phyloP scores from a whole-genome alignment of 495 filamentous ascomycete species.

The Extremus antarcticus region DNA sequence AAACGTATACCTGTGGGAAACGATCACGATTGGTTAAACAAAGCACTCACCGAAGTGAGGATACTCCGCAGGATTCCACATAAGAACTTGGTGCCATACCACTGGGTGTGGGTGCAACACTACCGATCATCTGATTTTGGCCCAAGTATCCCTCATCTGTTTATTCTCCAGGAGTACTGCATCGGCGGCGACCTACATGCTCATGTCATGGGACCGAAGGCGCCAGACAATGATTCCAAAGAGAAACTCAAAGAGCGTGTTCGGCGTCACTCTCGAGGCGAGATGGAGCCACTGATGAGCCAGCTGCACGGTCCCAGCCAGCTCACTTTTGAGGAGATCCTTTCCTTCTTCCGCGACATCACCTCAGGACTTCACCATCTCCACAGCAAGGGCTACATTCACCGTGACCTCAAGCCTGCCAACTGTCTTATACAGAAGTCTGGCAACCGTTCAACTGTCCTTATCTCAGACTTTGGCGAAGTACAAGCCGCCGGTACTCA shows the following conservation, averaged over 20 bases:
- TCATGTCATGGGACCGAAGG: constrained; percentile 62
- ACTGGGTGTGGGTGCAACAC: constrained; percentile 94
- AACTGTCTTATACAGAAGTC: constrained; percentile 85
- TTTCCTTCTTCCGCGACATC: constrained; percentile 93
- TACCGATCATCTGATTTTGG: constrained; percentile 70
- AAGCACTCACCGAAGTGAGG: constrained; percentile 85
- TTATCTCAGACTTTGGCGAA: constrained; percentile 97
- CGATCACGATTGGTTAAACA: constrained; percentile 91
- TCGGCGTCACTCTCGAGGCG: constrained; percentile 61
- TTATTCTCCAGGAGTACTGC: constrained; percentile 96
- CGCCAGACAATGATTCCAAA: constrained; percentile 47
- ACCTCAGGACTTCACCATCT: constrained; percentile 83
- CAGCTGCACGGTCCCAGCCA: constrained; percentile 46
- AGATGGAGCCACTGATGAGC: constrained; percentile 40
- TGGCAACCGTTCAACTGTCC: constrained; percentile 51
- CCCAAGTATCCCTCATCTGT: constrained; percentile 86
- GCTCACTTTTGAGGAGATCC: constrained; percentile 82
- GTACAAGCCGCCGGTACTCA: constrained; percentile 71
- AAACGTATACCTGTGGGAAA: constrained; percentile 92
- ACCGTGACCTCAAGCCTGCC: constrained; percentile 89
- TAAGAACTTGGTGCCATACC: constrained; percentile 92
- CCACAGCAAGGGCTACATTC: constrained; percentile 88
- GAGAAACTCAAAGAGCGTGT: constrained; percentile 81
- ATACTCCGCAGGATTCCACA: constrained; percentile 83
- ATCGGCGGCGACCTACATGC: constrained; percentile 85